Conservation (phyloP, 2,329 filamentous ascomycete species). For the Calonectria ilicicola region DNA sequence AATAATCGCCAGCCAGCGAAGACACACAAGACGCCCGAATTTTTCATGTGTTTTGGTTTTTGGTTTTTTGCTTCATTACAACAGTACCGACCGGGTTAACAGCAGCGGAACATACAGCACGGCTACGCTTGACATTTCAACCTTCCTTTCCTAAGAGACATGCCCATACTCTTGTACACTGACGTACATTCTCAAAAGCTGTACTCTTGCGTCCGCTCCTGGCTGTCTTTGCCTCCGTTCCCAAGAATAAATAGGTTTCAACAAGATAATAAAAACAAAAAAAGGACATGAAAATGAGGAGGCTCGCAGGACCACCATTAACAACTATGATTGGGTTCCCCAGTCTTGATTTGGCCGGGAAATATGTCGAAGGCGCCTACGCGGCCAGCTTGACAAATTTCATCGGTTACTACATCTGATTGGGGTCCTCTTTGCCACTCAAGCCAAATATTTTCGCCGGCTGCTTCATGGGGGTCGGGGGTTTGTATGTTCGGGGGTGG, state of each 20-base stretch:
- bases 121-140: constrained; percentile 40
- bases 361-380: background rate
- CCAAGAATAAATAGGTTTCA: constrained; percentile 42
- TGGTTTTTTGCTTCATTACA: constrained; percentile 42
- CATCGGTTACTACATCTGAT: background rate
- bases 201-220: constrained; percentile 25
- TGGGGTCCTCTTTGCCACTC: constrained; percentile 18
- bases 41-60: constrained; percentile 29
- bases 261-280: constrained; percentile 39
- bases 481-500: constrained; percentile 20
- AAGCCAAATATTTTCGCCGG: constrained; percentile 30
- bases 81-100: constrained; percentile 38
- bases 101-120: constrained; percentile 33
- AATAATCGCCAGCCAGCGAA: constrained; percentile 6
- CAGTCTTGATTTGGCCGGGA: constrained; percentile 14
- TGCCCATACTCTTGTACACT: constrained; percentile 3
- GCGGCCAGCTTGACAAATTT: background rate
- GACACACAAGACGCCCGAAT: constrained; percentile 20
- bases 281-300: constrained; percentile 38
- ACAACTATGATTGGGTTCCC: constrained; percentile 20
- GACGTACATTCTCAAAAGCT: constrained; percentile 24
- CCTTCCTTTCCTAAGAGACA: constrained; percentile 33
- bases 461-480: constrained; percentile 27
- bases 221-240: constrained; percentile 39
- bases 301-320: constrained; percentile 26